phyloP scores from a whole-genome alignment of 2,329 filamentous ascomycete species.

The Colletotrichum tanaceti region DNA sequence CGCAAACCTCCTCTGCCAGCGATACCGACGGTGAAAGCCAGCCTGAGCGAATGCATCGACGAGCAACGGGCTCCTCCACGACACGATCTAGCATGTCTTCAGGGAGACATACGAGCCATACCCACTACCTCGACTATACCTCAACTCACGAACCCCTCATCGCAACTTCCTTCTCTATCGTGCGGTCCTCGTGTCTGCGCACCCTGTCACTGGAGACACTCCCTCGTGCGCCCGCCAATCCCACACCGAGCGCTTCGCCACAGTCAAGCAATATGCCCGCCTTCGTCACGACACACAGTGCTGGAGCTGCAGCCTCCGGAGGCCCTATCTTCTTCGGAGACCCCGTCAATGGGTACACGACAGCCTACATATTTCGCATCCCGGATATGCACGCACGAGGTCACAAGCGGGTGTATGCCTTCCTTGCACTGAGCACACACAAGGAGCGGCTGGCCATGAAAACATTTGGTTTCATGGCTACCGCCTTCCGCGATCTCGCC shows the following conservation, averaged over 20 bases:
- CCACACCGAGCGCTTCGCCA: conserved; percentile 45
- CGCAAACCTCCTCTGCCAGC: conserved; percentile 61
- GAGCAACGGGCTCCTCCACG: conserved; percentile 58
- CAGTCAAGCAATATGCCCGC: conserved; percentile 55
- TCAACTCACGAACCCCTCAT: conserved; percentile 74
- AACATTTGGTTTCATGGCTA: conserved; percentile 70
- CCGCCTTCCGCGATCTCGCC: conserved; percentile 72
- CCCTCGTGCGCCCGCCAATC: conserved; percentile 60
- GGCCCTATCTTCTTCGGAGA: conserved; percentile 78
- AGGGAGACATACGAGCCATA: conserved; percentile 68
- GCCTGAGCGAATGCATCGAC: conserved; percentile 53
- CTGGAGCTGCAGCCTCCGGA: conserved; percentile 67
- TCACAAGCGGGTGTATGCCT: conserved; percentile 76
- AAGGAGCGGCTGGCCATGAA: conserved; percentile 74
- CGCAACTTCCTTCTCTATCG: conserved; percentile 72
- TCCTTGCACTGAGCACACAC: conserved; percentile 73
- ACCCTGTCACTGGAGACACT: conserved; percentile 75
- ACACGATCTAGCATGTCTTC: conserved; percentile 67
- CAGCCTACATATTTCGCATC: conserved; percentile 77
- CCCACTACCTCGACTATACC: conserved; percentile 75
- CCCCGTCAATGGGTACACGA: conserved; percentile 73
- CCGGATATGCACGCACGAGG: conserved; percentile 75
- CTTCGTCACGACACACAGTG: conserved; percentile 66
- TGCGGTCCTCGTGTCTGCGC: conserved; percentile 73
- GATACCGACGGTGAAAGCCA: conserved; percentile 66